Percentiles rank a stretch among this genome's conserved stretches.
Evolutionary conservation across 371 early-diverging fungal species (phyloP).

Genomic region (Sporodiniella umbellata): DNA sequence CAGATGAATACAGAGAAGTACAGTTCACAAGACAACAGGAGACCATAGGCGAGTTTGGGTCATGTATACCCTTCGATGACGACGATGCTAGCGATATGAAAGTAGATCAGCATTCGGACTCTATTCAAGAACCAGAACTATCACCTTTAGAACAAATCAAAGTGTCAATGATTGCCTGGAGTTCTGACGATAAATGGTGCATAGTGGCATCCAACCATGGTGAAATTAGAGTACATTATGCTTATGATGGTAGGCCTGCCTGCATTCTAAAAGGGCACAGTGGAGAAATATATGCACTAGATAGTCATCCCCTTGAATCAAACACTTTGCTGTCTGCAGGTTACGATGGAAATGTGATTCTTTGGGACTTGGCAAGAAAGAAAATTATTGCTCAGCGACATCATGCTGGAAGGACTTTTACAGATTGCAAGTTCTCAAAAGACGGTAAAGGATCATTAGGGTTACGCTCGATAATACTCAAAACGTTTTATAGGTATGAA

Average conservation of each 20-base stretch:
- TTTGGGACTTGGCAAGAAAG: conserved; percentile 66
- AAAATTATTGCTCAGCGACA: conserved; percentile 28
- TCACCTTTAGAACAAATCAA: conserved; percentile 19
- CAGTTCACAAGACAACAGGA: background rate
- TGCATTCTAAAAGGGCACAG: conserved; percentile 59
- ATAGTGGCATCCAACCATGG: conserved; percentile 61
- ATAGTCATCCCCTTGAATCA: conserved; percentile 71
- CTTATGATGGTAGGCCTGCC: conserved; percentile 52
- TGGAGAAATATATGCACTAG: conserved; percentile 70
- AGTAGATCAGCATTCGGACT: no score
- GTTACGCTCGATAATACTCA: no score
- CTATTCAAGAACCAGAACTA: background rate
- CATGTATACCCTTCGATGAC: conserved; percentile 13
- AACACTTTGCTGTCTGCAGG: conserved; percentile 75
- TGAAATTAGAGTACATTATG: conserved; percentile 62
- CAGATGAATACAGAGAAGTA: conserved; percentile 1
- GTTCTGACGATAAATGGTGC: conserved; percentile 55
- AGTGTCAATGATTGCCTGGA: conserved; percentile 62
- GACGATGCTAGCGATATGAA: background rate
- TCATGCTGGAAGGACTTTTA: conserved; percentile 32
- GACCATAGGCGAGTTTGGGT: conserved; percentile 8
- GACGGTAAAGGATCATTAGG: conserved; percentile 35
- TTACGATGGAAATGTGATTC: conserved; percentile 79
- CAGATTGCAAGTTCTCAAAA: conserved; percentile 53
- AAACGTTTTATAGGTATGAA: conserved; percentile 50